These are phyloP conservation scores for Boletus reticuloceps DNA, from an alignment of 768 basidiomycete genomes.

Conservation along the genomic window DNA sequence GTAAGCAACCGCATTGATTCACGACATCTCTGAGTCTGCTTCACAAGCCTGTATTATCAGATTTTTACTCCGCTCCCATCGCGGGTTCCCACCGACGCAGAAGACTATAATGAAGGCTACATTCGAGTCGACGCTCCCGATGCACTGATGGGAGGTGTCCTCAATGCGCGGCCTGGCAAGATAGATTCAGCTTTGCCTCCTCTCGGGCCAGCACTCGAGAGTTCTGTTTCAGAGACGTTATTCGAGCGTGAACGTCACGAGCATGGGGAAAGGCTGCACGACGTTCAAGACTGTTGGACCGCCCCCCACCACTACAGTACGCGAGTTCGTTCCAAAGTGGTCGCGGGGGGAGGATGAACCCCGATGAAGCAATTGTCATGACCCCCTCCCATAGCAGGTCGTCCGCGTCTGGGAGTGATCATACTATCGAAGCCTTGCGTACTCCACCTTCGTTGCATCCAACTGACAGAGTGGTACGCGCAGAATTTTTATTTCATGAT, in stretches of 20 bases:
- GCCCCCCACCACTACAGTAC: constrained; percentile 15
- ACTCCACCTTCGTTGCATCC: constrained; percentile 21
- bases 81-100: constrained; percentile 31
- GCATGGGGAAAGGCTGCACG: constrained; percentile 16
- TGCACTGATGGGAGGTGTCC: constrained; percentile 31
- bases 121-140: constrained; percentile 31
- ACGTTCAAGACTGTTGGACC: constrained; percentile 25
- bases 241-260: constrained; percentile 25
- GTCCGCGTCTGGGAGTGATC: constrained; percentile 27
- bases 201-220: constrained; percentile 18
- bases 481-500: background rate
- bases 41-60: constrained; percentile 14
- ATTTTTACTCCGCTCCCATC: constrained; percentile 34
- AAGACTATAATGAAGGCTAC: constrained; percentile 32
- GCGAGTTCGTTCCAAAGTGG: constrained; percentile 22
- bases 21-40: constrained; percentile 1
- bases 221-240: constrained; percentile 19
- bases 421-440: constrained; percentile 29
- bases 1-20: constrained; percentile 17
- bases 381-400: constrained; percentile 16
- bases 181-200: constrained; percentile 20
- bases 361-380: constrained; percentile 24
- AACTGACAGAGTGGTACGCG: constrained; percentile 27
- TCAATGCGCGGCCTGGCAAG: constrained; percentile 32
- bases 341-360: constrained; percentile 14